Conservation (phyloP, 176 grass and related monocot genomes). For the Luzula sylvatica region DNA sequence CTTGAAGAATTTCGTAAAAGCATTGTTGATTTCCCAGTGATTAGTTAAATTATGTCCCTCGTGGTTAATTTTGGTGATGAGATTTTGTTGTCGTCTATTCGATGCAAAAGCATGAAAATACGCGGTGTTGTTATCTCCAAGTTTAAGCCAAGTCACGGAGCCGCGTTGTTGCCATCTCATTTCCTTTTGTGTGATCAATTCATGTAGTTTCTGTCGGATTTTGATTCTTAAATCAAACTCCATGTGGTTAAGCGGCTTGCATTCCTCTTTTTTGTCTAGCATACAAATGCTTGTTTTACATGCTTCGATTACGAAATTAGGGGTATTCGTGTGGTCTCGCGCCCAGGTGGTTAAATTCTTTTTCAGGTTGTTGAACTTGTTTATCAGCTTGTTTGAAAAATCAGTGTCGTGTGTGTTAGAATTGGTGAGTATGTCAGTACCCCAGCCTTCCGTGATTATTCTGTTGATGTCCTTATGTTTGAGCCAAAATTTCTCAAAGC, state of each 20-base stretch:
- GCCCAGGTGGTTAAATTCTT: not conserved
- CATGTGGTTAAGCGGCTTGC: not conserved
- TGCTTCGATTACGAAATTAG: not conserved
- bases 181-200: not conserved
- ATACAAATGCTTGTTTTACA: not conserved
- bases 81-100: not conserved
- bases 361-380: not conserved
- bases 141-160: not conserved
- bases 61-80: not conserved
- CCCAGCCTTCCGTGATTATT: accelerated
- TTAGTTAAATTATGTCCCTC: not conserved
- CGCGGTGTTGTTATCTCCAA: too few relatives aligned
- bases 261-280: not conserved
- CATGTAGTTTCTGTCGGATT: not conserved
- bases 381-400: not conserved
- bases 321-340: not conserved
- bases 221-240: not conserved
- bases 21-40: not conserved
- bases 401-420: not conserved
- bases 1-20: not conserved
- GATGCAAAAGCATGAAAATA: too few relatives aligned
- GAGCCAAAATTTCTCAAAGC: too few relatives aligned
- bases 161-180: not conserved
- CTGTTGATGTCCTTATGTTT: not conserved
- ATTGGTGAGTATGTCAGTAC: too few relatives aligned